Evolutionary conservation across 2,329 filamentous ascomycete genomes (phyloP).

Genomic region (Xylariaceae sp.): DNA sequence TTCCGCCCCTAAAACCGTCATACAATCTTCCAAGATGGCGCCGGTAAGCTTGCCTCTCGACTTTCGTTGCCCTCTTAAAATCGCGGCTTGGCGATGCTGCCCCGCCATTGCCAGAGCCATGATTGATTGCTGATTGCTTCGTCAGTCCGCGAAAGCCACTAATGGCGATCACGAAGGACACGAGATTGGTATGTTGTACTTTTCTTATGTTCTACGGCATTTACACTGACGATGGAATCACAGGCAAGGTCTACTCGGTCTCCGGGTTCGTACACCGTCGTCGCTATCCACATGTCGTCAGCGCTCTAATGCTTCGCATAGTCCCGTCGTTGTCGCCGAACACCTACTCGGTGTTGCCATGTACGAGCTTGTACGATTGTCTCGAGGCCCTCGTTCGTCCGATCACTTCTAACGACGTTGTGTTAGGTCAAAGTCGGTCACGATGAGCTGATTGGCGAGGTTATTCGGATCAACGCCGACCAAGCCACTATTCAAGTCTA

Average conservation of each 20-base stretch:
- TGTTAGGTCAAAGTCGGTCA: constrained; percentile 81
- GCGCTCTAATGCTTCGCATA: constrained; percentile 35
- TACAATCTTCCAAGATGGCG: constrained; percentile 46
- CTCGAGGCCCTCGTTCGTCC: not conserved
- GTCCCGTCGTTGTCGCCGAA: constrained; percentile 93
- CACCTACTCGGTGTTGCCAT: constrained; percentile 99
- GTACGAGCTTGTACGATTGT: constrained; percentile 81
- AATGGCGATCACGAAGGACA: constrained; percentile 32
- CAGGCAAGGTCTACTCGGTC: constrained; percentile 58
- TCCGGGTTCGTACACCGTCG: constrained; percentile 48
- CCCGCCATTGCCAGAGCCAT: constrained; percentile 6
- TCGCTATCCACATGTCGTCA: not conserved
- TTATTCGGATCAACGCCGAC: constrained; percentile 94
- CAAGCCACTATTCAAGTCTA: constrained; percentile 98
- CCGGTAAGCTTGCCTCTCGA: constrained; percentile 43
- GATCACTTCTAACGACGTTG: constrained; percentile 11
- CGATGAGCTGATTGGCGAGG: constrained; percentile 88
- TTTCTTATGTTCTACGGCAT: not conserved
- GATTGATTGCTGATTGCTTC: constrained; percentile 20
- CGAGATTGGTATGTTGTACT: constrained; percentile 27
- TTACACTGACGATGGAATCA: constrained; percentile 16
- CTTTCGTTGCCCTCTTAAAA: constrained; percentile 5
- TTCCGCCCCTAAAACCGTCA: constrained; percentile 23
- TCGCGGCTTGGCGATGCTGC: constrained; percentile 12
- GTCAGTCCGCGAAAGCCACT: constrained; percentile 30